Conservation (phyloP, 2,329 filamentous ascomycete genomes). For the Pseudohalonectria lignicola region DNA sequence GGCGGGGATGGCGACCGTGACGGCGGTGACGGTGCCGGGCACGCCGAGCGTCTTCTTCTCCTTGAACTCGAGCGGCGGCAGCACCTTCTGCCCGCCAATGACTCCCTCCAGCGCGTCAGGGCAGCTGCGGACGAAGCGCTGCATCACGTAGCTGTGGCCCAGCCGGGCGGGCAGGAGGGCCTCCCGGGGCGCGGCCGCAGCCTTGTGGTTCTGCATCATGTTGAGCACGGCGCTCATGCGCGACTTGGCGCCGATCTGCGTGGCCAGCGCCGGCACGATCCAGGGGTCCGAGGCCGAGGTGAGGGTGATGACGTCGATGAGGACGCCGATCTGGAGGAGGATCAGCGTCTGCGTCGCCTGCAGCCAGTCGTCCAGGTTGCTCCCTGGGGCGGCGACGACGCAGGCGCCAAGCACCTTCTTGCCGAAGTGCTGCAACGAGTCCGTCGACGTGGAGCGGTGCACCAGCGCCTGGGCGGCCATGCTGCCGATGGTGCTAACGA, state of each 20-base stretch:
- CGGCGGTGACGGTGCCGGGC: slow-evolving; percentile 6
- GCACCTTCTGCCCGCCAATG: slow-evolving; percentile 6
- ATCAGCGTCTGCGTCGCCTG: slow-evolving; percentile 15
- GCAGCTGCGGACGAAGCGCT: slow-evolving; percentile 16
- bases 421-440: slow-evolving; percentile 21
- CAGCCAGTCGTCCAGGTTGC: slow-evolving; percentile 15
- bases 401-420: slow-evolving; percentile 14
- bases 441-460: slow-evolving; percentile 20
- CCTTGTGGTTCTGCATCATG: slow-evolving; percentile 25
- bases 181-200: slow-evolving; percentile 20
- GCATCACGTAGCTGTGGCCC: slow-evolving; percentile 19
- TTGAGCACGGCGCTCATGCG: slow-evolving; percentile 23
- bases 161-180: slow-evolving; percentile 18
- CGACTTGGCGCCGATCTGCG: slow-evolving; percentile 20
- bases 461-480: slow-evolving; percentile 23
- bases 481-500: slow-evolving; percentile 19
- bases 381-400: slow-evolving; percentile 14
- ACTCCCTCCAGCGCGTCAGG: slow-evolving; percentile 12
- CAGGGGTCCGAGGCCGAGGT: slow-evolving; percentile 19
- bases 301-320: slow-evolving; percentile 16
- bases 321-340: slow-evolving; percentile 17
- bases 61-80: slow-evolving; percentile 14
- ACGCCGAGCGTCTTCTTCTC: slow-evolving; percentile 8
- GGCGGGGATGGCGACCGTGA: slow-evolving; percentile 12
- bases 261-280: slow-evolving; percentile 18